Base-by-base conservation (phyloP, 192 early-diverging fungal species). In the Rhizoclosmatium globosum region DNA sequence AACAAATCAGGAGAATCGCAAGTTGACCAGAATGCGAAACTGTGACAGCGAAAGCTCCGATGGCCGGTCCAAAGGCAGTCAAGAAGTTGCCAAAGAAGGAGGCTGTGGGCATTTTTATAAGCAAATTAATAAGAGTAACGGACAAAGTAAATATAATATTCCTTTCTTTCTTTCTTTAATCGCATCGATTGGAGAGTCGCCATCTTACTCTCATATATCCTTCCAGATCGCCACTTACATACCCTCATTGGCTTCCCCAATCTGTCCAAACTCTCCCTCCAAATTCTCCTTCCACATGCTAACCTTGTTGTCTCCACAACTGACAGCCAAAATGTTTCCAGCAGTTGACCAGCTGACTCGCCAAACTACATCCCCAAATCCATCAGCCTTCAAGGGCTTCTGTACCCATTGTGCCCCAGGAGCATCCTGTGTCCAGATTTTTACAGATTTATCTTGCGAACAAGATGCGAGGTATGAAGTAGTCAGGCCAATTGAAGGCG, bases 331-430 rank as follows among this genome's bases (percentile, higher is more conserved):
- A 43, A 98, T 93, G 81, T 98, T 98, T 17, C 98, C 98, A 4
- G 95, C 91, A 74, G 93, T 82, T 38, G 94, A 96, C 98, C 98
- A 99, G 88, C 95, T 96, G 68, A 99, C 96, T 64, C 96, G 91
- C 98, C 98, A 99, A 47, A 99, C 94, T 7, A 97, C 98, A 86
- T 99, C 98, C 41, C 92, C 87, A 85, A 99, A 99, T 47, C 92
- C 90, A 11, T 93, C 94, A 23, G 85, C 79, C 57, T 89, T 85
- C 39, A 98, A 89, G 17, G 85, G 82, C 79, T 89, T 92, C 68
- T 93, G 93, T 41, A 74, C 90, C 96, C 96, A 99, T 74, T 59
- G 77, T 19, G 83, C 17, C 9, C 44, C 46, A 7, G 50, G 11
- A 31, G 84, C 87, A 50, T 97, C 94, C 81, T 98, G 93, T 2